Percentiles rank a stretch among this genome's conserved stretches.
phyloP scores from a whole-genome alignment of 345 rosid genomes.

The Arabidopsis suecica region DNA sequence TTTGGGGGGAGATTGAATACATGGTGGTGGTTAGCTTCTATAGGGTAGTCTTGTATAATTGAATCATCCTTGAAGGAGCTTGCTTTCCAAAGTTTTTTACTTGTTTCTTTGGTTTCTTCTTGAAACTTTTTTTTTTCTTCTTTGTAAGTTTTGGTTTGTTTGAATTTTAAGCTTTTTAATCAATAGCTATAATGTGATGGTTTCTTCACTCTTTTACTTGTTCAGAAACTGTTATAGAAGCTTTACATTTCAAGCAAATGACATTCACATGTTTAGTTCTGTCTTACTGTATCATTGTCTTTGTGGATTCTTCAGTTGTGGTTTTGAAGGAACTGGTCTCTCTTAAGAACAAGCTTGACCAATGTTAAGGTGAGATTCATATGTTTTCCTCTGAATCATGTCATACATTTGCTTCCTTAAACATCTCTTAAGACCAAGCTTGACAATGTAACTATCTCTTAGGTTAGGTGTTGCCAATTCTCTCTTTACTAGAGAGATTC shows the following conservation, averaged over 20 bases:
- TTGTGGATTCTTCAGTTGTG: neutral
- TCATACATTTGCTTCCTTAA: slow-evolving; percentile 8
- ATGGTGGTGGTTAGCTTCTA: slow-evolving; percentile 39
- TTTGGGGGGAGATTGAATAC: slow-evolving; percentile 24
- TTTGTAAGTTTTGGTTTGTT: slow-evolving; percentile 40
- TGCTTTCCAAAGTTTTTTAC: slow-evolving; percentile 36
- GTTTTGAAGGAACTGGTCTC: neutral
- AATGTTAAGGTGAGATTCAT: slow-evolving; percentile 23
- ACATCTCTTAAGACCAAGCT: slow-evolving; percentile 4
- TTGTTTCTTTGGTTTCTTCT: slow-evolving; percentile 22
- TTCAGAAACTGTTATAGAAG: neutral
- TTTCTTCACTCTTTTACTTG: neutral
- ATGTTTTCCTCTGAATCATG: slow-evolving; percentile 1
- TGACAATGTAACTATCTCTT: no score
- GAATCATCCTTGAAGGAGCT: slow-evolving; percentile 41
- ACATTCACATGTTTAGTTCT: neutral
- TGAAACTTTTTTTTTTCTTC: neutral
- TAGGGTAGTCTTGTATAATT: slow-evolving; percentile 49
- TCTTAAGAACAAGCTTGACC: slow-evolving; percentile 7
- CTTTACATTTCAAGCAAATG: neutral
- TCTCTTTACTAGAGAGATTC: slow-evolving; percentile 10
- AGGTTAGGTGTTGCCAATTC: neutral
- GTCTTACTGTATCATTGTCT: neutral
- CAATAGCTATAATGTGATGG: slow-evolving; percentile 31
- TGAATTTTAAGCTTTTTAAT: slow-evolving; percentile 30